Evolutionary conservation across 257 asterid genomes (phyloP).

Genomic region (Plantago major): DNA sequence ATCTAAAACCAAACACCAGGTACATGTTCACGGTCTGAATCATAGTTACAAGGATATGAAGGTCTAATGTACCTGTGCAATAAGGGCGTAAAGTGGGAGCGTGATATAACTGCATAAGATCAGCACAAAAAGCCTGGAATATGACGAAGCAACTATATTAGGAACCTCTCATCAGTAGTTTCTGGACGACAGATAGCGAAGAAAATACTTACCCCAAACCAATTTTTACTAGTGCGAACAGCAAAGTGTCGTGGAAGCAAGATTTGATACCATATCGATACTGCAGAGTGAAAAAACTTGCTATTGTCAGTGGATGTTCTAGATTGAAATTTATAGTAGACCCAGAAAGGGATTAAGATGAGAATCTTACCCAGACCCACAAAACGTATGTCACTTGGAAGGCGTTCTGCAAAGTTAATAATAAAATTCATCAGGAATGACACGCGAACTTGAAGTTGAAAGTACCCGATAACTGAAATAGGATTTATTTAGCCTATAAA

Average conservation of each 20-base stretch:
- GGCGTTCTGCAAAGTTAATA: conserved; percentile 64
- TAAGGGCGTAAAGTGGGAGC: conserved; percentile 80
- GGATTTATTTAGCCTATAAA: too few species aligned
- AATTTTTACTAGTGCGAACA: conserved; percentile 51
- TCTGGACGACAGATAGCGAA: conserved; percentile 1
- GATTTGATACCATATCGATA: conserved; percentile 56
- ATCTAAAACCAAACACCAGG: not conserved
- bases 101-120: conserved; percentile 86
- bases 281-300: conserved; percentile 37
- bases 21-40: not conserved
- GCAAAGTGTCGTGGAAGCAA: conserved; percentile 62
- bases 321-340: too few species aligned
- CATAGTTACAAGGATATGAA: not conserved
- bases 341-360: not conserved
- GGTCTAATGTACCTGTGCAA: conserved; percentile 57
- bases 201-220: conserved; percentile 53
- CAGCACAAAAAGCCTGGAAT: conserved; percentile 56
- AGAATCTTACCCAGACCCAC: conserved; percentile 80
- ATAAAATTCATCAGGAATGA: not conserved
- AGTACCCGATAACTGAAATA: not conserved
- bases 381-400: conserved; percentile 78
- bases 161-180: not conserved
- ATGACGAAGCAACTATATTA: not conserved
- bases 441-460: not conserved
- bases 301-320: not conserved